These are phyloP conservation scores for Marasmius tenuissimus DNA, from an alignment of 1,284 basidiomycete species.

Conservation along the genomic window DNA sequence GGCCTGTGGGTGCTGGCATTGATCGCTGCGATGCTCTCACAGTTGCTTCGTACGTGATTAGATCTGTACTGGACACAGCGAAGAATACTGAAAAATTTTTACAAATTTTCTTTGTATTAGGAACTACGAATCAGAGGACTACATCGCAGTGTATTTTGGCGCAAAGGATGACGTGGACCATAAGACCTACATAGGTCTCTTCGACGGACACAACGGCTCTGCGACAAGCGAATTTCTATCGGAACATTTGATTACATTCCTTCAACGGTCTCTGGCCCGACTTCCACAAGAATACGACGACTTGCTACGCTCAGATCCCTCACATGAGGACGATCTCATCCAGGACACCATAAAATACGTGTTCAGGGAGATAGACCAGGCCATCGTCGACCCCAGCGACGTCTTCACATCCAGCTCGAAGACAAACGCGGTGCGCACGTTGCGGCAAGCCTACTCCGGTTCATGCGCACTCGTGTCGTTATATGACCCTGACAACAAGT, in stretches of 20 bases:
- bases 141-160: conserved; percentile 9
- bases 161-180: neutral
- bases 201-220: conserved; percentile 13
- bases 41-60: conserved; percentile 8
- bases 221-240: conserved; percentile 10
- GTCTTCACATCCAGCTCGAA: conserved; percentile 14
- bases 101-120: neutral
- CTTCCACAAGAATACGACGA: conserved; percentile 12
- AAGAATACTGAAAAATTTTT: neutral
- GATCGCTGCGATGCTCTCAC: conserved; percentile 12
- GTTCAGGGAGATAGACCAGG: conserved; percentile 12
- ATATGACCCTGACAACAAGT: conserved; percentile 42
- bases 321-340: conserved; percentile 1
- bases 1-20: conserved; percentile 4
- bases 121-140: conserved; percentile 13
- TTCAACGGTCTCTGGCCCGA: conserved; percentile 7
- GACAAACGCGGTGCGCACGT: conserved; percentile 11
- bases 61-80: neutral
- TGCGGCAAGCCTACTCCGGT: conserved; percentile 20
- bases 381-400: conserved; percentile 9
- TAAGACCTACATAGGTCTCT: conserved; percentile 9
- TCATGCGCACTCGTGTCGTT: conserved; percentile 43
- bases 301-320: neutral
- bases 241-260: conserved; percentile 7
- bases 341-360: conserved; percentile 10